These are phyloP conservation scores for Phalaenopsis equestris DNA, from an alignment of 106 monocot genomes.

Conservation along the genomic window DNA sequence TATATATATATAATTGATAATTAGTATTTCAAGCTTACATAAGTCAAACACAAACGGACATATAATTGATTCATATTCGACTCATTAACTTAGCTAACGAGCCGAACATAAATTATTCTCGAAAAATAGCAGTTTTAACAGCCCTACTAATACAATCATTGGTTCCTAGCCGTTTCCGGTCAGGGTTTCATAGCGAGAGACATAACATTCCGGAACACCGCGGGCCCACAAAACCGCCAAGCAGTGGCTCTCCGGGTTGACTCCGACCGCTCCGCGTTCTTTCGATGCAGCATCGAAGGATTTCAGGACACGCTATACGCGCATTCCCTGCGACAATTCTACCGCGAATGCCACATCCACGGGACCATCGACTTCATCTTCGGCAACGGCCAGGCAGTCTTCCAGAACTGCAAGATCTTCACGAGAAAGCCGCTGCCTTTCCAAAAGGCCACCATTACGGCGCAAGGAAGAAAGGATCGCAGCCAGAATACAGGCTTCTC, in stretches of 20 bases:
- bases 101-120: too few relatives aligned
- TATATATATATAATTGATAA: too few relatives aligned
- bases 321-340: conserved; percentile 90
- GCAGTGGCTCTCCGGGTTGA: conserved; percentile 84
- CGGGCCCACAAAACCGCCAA: conserved; percentile 56
- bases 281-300: conserved; percentile 84
- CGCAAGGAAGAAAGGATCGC: conserved; percentile 62
- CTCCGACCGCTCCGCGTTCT: conserved; percentile 78
- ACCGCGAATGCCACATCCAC: conserved; percentile 75
- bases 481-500: conserved; percentile 74
- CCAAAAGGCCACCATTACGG: conserved; percentile 69
- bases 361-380: conserved; percentile 95
- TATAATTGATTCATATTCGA: too few relatives aligned
- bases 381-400: conserved; percentile 65
- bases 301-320: conserved; percentile 93
- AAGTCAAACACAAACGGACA: too few relatives aligned
- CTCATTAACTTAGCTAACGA: too few relatives aligned
- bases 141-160: too few relatives aligned
- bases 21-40: too few relatives aligned
- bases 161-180: conserved; percentile 63
- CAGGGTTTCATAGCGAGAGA: conserved; percentile 79
- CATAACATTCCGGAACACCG: conserved; percentile 74
- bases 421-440: conserved; percentile 35
- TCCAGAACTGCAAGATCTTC: conserved; percentile 71
- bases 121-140: too few relatives aligned